Base-by-base conservation (phyloP, 108 stramenopile species). In the Pseudonitzschia pungens region DNA sequence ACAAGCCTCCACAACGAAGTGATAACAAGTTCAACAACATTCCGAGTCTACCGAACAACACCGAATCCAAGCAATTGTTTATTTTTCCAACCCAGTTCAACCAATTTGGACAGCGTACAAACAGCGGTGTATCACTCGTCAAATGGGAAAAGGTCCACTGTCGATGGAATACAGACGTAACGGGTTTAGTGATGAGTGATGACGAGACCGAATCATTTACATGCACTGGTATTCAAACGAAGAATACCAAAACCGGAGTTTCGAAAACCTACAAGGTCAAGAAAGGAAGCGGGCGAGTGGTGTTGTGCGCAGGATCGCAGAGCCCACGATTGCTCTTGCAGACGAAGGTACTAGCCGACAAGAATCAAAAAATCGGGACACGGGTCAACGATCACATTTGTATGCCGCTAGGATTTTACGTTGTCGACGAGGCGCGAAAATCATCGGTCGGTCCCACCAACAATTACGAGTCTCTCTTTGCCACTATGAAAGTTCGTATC, bases 51-150 rank as follows among this genome's bases (percentile, higher is more conserved):
- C 67, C 74, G 4, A 74, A 66, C 45, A 48, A 48, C 3, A 1
- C 10, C 45, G 22, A 58, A 58, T 18, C 60, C 59, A 76, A 77
- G 21, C 76, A 63, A 51, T 15, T 77, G 0, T 77, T 71, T 29
- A 64, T 65, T 36, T 77, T 77, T 63, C 76, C 76, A 22, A 77
- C 76, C 0, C 76, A 77, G 26, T 77, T 77, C 26, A 71, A 77
- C 65, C 31, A 26, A 65, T 64, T 52, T 63, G 76, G 76, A 36
- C 70, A 71, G 22, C 76, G 76, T 31, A 72, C 71, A 0, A 45
- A 77, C 40, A 77, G 76, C 52, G 76, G 76, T 10, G 70, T 71
- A 20, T 71, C 70, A 11, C 16, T 77, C 20, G 70, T 77, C 18
- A 9, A 71, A 10, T 77, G 70, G 76, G 36, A 71, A 63, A 63